A percentile compares a stretch with the other conserved stretches of the same genome.
These are phyloP conservation scores for Inga oerstediana DNA, from an alignment of 306 rosid genomes.

Conservation along the genomic window DNA sequence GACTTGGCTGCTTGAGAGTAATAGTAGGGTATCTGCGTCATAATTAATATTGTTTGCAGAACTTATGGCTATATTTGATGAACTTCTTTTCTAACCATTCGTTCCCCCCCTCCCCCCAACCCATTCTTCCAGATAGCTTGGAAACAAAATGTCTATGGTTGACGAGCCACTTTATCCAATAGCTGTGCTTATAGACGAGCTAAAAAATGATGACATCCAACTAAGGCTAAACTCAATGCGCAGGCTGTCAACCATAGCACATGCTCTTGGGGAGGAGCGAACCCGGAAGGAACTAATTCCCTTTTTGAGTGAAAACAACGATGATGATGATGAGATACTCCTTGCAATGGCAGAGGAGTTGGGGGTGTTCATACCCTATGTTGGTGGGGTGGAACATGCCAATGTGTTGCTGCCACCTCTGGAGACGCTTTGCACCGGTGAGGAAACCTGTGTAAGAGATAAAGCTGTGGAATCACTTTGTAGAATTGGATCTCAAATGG, in stretches of 20 bases:
- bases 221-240: constrained; percentile 80
- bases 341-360: constrained; percentile 88
- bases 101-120: too few species aligned
- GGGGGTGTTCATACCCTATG: constrained; percentile 83
- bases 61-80: constrained; percentile 16
- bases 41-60: background rate
- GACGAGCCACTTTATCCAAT: constrained; percentile 85
- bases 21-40: background rate
- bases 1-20: background rate
- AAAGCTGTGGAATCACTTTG: constrained; percentile 84
- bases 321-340: constrained; percentile 85
- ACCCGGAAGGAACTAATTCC: constrained; percentile 82
- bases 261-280: constrained; percentile 85
- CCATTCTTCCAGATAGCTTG: constrained; percentile 33
- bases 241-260: constrained; percentile 81
- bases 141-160: constrained; percentile 56
- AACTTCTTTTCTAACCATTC: constrained; percentile 1
- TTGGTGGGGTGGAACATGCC: constrained; percentile 86
- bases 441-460: constrained; percentile 87
- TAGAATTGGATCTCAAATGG: constrained; percentile 83
- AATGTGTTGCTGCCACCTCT: constrained; percentile 74
- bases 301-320: constrained; percentile 78
- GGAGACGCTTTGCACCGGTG: constrained; percentile 82
- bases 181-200: constrained; percentile 82
- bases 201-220: constrained; percentile 86